Evolutionary conservation across 495 filamentous ascomycete species (phyloP).

Genomic region (Penicillium turbatum): DNA sequence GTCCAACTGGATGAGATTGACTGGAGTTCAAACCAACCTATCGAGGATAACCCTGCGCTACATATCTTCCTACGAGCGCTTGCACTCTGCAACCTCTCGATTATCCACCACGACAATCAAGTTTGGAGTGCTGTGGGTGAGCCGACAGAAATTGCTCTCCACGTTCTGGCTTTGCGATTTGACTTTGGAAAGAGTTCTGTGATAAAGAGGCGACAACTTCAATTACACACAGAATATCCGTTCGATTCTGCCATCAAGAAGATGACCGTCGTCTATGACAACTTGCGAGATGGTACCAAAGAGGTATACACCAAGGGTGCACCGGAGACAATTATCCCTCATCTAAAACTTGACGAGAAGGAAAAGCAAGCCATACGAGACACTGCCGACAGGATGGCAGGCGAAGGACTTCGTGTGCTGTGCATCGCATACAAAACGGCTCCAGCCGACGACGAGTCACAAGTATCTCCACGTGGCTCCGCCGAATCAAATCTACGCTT

Average conservation of each 20-base stretch:
- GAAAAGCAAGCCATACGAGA: slow-evolving; percentile 54
- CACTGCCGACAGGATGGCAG: slow-evolving; percentile 59
- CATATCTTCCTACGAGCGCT: slow-evolving; percentile 62
- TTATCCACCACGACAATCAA: slow-evolving; percentile 50
- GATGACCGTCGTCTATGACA: slow-evolving; percentile 71
- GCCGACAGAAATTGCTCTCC: slow-evolving; percentile 79
- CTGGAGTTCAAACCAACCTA: slow-evolving; percentile 21
- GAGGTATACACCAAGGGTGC: slow-evolving; percentile 66
- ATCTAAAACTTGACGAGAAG: slow-evolving; percentile 48
- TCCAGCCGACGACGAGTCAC: slow-evolving; percentile 18
- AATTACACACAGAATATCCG: slow-evolving; percentile 68
- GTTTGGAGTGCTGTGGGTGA: slow-evolving; percentile 73
- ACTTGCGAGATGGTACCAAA: slow-evolving; percentile 27
- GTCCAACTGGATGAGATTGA: slow-evolving; percentile 42
- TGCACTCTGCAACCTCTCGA: slow-evolving; percentile 76
- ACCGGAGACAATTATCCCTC: slow-evolving; percentile 57
- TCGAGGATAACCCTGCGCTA: slow-evolving; percentile 39
- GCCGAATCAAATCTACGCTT: slow-evolving; percentile 55
- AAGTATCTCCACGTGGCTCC: slow-evolving; percentile 32
- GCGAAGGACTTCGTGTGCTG: slow-evolving; percentile 75
- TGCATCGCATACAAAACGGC: slow-evolving; percentile 58
- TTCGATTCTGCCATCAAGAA: slow-evolving; percentile 80
- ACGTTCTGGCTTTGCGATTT: slow-evolving; percentile 73
- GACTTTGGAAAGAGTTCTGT: slow-evolving; percentile 54
- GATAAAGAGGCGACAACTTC: slow-evolving; percentile 52